Evolutionary conservation across 2,329 filamentous ascomycete genomes (phyloP).

Genomic region (Alternaria sp.): DNA sequence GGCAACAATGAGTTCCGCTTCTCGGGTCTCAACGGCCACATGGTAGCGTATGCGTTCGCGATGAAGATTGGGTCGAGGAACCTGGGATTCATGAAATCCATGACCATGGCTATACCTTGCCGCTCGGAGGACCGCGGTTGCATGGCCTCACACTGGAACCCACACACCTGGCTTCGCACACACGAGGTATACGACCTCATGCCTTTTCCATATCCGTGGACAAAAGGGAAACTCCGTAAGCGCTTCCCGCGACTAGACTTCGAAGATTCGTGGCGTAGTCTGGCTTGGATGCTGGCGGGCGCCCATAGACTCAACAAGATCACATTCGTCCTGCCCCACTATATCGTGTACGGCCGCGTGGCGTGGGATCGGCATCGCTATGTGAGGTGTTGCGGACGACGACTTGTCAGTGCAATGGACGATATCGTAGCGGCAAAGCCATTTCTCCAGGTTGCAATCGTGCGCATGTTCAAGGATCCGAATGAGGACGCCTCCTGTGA

Average conservation of each 20-base stretch:
- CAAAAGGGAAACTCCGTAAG: background rate
- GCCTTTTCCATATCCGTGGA: background rate
- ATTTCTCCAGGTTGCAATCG: background rate
- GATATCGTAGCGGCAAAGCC: background rate
- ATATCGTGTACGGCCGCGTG: background rate
- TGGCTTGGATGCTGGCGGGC: background rate
- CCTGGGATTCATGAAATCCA: background rate
- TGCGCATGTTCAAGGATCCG: background rate
- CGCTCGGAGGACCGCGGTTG: background rate
- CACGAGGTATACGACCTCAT: background rate
- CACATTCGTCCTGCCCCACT: background rate
- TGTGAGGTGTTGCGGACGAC: background rate
- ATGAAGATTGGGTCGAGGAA: background rate
- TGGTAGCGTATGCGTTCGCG: slow-evolving; percentile 4
- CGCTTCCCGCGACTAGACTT: background rate
- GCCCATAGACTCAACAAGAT: background rate
- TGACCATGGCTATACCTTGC: background rate
- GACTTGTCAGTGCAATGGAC: background rate
- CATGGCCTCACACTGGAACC: background rate
- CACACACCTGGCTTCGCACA: background rate
- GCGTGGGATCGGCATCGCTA: background rate
- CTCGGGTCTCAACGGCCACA: slow-evolving; percentile 13
- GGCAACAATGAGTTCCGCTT: slow-evolving; percentile 21
- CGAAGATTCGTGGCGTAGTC: background rate
- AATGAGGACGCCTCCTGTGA: background rate